Evolutionary conservation across 805 yeast genomes (phyloP), one percentile per base, ranked within the genome.

Genomic region (Nakazawaea ishiwadae): DNA sequence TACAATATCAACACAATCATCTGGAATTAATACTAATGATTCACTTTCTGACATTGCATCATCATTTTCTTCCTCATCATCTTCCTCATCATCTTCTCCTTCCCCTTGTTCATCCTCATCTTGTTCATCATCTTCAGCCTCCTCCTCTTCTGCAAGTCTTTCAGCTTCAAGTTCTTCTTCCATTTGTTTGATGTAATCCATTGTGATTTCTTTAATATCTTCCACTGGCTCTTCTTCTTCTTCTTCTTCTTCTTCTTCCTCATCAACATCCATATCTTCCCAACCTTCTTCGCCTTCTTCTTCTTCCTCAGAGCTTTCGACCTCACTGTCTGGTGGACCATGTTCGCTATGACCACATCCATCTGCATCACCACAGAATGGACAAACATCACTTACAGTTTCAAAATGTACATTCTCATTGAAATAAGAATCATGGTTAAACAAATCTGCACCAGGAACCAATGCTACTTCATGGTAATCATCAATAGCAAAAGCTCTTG

Each of bases 361-460:
- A 21, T 54, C 60, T 20, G 41, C 28, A 23, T 51, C 51, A 17
- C 66, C 66, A 48, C 68, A 62, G 30, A 48, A 50, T 2, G 53
- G 51, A 47, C 67, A 62, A 14, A 74, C 63, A 23, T 56, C 62
- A 14, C 52, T 59, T 3, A 69, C 46, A 3, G 80, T 64, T 44
- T 77, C 84, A 54, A 88, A 86, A 59, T 80, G 82, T 8, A 81
- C 88, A 50, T 75, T 69, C 46, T 85, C 89, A 5, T 62, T 53
- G 1, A 59, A 78, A 11, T 62, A 70, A 5, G 69, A 58, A 31
- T 64, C 56, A 54, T 89, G 96, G 50, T 90, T 90, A 62, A 89
- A 87, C 27, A 91, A 63, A 60, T 90, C 96, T 0, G 96, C 97
- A 12, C 89, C 86, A 0, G 97, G 96, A 18, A 90, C 96, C 37